Percentiles rank a stretch among this genome's conserved stretches.
Conservation (phyloP, 208 protist species). For the Acanthamoeba triangularis region DNA sequence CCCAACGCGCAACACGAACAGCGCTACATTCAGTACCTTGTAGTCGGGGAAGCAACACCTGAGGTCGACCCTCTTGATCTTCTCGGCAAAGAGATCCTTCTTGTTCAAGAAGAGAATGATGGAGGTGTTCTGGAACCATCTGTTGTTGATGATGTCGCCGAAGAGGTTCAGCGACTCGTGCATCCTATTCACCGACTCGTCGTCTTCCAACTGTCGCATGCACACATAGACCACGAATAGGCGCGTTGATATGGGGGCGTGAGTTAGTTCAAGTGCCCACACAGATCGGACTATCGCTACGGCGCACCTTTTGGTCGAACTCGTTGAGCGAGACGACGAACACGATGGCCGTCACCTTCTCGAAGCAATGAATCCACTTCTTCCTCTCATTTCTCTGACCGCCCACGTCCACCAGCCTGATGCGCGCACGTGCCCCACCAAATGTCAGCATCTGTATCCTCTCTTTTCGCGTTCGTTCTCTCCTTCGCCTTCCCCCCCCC, state of each 20-base stretch:
- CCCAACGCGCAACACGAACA: too few relatives aligned
- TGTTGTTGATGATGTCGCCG: conserved; percentile 89
- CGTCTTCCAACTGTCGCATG: conserved; percentile 91
- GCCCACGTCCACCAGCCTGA: conserved; percentile 93
- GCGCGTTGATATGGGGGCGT: background rate
- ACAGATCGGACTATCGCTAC: too few relatives aligned
- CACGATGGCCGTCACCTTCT: conserved; percentile 91
- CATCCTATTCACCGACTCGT: conserved; percentile 90
- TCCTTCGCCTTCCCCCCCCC: too few relatives aligned
- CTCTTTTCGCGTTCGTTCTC: too few relatives aligned
- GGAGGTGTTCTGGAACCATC: conserved; percentile 89
- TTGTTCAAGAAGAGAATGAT: conserved; percentile 94
- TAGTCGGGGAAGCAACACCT: conserved; percentile 89
- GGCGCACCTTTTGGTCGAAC: conserved; percentile 92
- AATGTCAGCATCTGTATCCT: background rate
- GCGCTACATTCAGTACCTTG: background rate
- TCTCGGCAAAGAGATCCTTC: conserved; percentile 92
- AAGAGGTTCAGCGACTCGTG: conserved; percentile 91
- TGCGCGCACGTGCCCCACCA: too few relatives aligned
- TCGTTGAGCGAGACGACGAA: conserved; percentile 89
- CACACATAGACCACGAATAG: background rate
- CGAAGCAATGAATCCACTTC: conserved; percentile 96
- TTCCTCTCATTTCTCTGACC: conserved; percentile 92
- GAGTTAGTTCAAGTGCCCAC: too few relatives aligned
- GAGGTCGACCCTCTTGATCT: conserved; percentile 86